A percentile compares a stretch with the other conserved stretches of the same genome.
Conservation (phyloP, 2,329 filamentous ascomycete genomes). For the Nothophoma quercina region DNA sequence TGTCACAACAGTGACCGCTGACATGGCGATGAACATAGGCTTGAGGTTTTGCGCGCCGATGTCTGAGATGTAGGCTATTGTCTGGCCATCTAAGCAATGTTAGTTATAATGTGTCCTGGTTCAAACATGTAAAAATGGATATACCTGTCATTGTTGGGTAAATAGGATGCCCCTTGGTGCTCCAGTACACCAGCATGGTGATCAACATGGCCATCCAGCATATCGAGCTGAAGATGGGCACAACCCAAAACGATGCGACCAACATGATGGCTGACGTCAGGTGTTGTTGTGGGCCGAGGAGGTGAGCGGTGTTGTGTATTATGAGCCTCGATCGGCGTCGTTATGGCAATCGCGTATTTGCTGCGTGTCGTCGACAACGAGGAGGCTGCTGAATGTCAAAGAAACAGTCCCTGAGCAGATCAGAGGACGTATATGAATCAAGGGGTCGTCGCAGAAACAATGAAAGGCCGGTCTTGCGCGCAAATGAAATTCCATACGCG, state of each 20-base stretch:
- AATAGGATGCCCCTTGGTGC: conserved; percentile 61
- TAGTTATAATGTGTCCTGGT: too few relatives aligned
- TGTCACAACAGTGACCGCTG: conserved; percentile 74
- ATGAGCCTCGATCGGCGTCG: neutral
- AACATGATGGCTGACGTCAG: conserved; percentile 34
- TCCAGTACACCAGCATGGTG: conserved; percentile 75
- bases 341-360: conserved; percentile 2
- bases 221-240: conserved; percentile 72
- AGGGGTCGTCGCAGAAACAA: conserved; percentile 12
- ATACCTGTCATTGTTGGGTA: conserved; percentile 70
- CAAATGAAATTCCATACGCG: conserved; percentile 20
- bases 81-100: conserved; percentile 50
- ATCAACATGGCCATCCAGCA: conserved; percentile 67
- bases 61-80: conserved; percentile 75
- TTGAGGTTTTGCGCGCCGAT: conserved; percentile 70
- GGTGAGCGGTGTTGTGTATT: neutral
- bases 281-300: neutral
- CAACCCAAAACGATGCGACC: conserved; percentile 62
- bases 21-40: conserved; percentile 79
- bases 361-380: conserved; percentile 1
- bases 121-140: too few relatives aligned
- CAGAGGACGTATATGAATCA: conserved; percentile 3
- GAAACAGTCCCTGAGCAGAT: conserved; percentile 10
- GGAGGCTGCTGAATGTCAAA: neutral
- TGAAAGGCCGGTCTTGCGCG: conserved; percentile 11